Conservation (phyloP, 73 alveolate species). For the Blepharisma japonicum region DNA sequence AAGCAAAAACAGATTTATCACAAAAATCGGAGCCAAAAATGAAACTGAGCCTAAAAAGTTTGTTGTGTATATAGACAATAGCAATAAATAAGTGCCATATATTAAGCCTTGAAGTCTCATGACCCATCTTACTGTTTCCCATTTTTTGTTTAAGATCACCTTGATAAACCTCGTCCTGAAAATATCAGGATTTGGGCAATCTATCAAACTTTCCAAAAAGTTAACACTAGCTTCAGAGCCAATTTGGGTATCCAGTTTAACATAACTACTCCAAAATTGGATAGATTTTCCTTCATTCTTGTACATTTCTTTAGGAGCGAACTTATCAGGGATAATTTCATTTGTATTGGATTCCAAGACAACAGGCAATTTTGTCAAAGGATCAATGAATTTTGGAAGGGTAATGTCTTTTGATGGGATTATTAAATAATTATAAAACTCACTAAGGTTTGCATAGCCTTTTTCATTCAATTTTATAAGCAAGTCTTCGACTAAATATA, state of each 20-base stretch:
- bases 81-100: background rate
- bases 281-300: background rate
- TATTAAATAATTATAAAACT: background rate
- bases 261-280: background rate
- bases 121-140: background rate
- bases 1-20: background rate
- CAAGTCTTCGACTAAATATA: background rate
- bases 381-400: constrained; percentile 13
- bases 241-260: background rate
- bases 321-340: background rate
- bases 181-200: background rate
- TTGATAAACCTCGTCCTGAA: background rate
- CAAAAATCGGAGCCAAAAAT: background rate
- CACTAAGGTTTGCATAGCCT: constrained; percentile 5
- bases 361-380: background rate
- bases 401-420: background rate
- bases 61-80: background rate
- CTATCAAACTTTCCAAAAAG: background rate
- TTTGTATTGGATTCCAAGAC: background rate
- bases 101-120: background rate
- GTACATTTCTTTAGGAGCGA: background rate
- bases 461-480: background rate
- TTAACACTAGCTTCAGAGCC: background rate
- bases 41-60: background rate
- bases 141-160: background rate